Evolutionary conservation across 805 yeast species (phyloP).

Genomic region (Ogataea saltuana): DNA sequence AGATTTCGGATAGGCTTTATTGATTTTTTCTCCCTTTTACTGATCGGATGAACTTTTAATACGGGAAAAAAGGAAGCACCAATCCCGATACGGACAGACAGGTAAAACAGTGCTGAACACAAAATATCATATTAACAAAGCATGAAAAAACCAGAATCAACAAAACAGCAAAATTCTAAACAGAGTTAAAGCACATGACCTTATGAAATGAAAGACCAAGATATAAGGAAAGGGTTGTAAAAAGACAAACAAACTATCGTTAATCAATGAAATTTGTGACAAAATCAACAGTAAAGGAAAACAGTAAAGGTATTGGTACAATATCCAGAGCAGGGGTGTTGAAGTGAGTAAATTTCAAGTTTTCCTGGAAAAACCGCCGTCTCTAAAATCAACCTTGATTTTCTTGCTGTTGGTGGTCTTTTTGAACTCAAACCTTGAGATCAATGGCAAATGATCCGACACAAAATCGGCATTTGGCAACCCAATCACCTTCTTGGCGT

Average conservation of each 20-base stretch:
- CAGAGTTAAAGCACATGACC: constrained; percentile 7
- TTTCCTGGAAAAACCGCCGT: constrained; percentile 31
- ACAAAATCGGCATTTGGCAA: constrained; percentile 94
- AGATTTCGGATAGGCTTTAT: constrained; percentile 1
- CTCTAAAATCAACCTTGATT: constrained; percentile 33
- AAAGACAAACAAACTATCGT: constrained; percentile 2
- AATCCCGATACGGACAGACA: neutral
- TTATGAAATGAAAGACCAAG: too few species aligned
- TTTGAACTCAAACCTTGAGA: constrained; percentile 73
- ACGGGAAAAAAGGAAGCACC: neutral
- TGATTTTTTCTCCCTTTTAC: too few species aligned
- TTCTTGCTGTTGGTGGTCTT: constrained; percentile 36
- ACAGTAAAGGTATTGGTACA: constrained; percentile 6
- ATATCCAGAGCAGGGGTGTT: neutral
- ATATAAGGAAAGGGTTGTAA: neutral
- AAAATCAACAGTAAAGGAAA: neutral
- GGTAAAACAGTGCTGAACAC: constrained; percentile 3
- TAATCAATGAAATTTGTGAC: neutral
- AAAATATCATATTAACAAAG: constrained; percentile 3
- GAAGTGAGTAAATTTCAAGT: constrained; percentile 18
- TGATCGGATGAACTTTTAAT: too few species aligned
- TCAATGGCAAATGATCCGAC: constrained; percentile 90
- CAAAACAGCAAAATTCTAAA: constrained; percentile 1
- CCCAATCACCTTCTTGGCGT: constrained; percentile 77
- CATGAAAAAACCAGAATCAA: constrained; percentile 5